Evolutionary conservation across 345 rosid species (phyloP), one percentile per base, ranked within the genome.

Genomic region (Punica granatum): DNA sequence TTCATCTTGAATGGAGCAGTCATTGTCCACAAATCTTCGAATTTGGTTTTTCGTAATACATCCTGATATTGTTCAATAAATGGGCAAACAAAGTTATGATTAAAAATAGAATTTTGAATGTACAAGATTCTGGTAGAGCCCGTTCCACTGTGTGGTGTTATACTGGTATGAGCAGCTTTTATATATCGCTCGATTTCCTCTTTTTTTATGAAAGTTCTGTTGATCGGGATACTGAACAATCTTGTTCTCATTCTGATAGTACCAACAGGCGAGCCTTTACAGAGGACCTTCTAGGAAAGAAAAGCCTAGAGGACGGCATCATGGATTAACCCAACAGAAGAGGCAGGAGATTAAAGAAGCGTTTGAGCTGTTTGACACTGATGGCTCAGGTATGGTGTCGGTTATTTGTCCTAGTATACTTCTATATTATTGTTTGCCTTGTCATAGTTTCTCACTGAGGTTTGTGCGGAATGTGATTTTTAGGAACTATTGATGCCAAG

Each of bases 401-500:
- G 39, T 54, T 64, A 48, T 16, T 39, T 28, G 10, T 32, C 59
- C 2, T 26, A 67, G 42, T 13, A 3, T 65, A 13, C 30, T 19
- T 77, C 1, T 34, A 60, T 42, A 3, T 56, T 35, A 44, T 65
- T 28, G 13, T 43, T 6, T 59, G 51, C 5, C 16, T 26, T 67
- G 18, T 48, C 41, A 28, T 4, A 6, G 58, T 56, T 10, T 35
- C n/a, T 14, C 33, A 51, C 15, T 34, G 44, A 54, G 56, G 43
- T 42, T 63, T 65, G 41, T 32, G 56, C 49, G 35, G 33, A 13
- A 51, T 64, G 25, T 81, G 25, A 60, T 75, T 15, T 82, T 28
- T 72, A 90, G 96, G 96, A 25, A 95, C 92, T 67, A 95, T 92
- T 60, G 99, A 95, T 88, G 99, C 90, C 28, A 92, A 83, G 72